Evolutionary conservation across 2,329 filamentous ascomycete genomes (phyloP), one percentile per base, ranked within the genome.

Genomic region (Claviceps monticola): DNA sequence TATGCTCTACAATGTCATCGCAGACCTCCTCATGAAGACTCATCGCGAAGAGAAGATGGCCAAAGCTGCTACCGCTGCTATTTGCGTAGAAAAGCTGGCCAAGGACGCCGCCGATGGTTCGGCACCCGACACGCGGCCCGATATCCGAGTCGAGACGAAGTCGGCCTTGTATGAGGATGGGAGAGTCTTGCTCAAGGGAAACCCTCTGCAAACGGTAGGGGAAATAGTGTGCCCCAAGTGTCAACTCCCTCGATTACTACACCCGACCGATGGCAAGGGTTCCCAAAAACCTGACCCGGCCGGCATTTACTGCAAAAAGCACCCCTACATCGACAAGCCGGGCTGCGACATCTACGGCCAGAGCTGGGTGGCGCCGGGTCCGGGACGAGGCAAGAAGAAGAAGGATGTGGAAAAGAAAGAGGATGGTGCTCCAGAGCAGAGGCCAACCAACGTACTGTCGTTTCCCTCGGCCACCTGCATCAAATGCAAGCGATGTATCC

Each of bases 291-390:
- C 82, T 44, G 79, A 84, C 53, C 84, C 84, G 0, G 73, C 75
- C 56, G 72, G 82, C 58, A 79, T 83, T 58, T 90, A 89, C 72
- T 91, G 86, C 75, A 87, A 86, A 67, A 82, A 82, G 57, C 81
- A 84, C 55, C 85, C 86, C 0, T 90, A 84, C 71, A 85, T 88
- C 55, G 80, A 86, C 58, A 83, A 86, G 63, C 74, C 80, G 2
- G 84, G 84, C 54, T 85, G 82, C 68, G 86, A 91, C 66, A 87
- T 90, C 57, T 89, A 89, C 66, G 86, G 84, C 49, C 87, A 89
- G 66, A 86, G 84, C 29, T 90, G 86, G 76, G 82, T 86, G 14
- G 82, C 81, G 17, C 83, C 84, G 21, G 78, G 78, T 0, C 81
- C 82, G 21, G 81, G 81, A 14, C 77, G 84, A 54, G 85, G 84